Evolutionary conservation across 179 eudicot species (phyloP).

Genomic region (Gypsophila paniculata): DNA sequence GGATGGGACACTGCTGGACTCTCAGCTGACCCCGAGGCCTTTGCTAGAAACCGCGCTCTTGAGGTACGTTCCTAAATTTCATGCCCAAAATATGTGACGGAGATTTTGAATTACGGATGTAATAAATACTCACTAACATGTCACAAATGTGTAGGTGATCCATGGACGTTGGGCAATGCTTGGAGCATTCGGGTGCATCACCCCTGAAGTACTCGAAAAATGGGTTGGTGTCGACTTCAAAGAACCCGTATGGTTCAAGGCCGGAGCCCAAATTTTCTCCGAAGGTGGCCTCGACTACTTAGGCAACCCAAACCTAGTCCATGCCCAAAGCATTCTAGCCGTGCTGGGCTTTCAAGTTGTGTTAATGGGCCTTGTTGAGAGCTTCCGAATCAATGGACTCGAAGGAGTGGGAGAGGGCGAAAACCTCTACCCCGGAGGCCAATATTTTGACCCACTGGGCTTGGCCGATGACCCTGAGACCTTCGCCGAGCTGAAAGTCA

Average conservation of each 20-base stretch:
- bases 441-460: conserved; percentile 82
- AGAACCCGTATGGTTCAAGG: conserved; percentile 89
- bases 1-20: no score
- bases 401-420: conserved; percentile 82
- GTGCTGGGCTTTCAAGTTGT: conserved; percentile 63
- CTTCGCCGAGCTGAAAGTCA: conserved; percentile 82
- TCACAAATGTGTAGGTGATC: no score
- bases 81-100: no score
- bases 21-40: no score
- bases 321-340: conserved; percentile 76
- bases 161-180: no score
- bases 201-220: conserved; percentile 76
- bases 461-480: conserved; percentile 76
- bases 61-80: no score
- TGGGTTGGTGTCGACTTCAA: conserved; percentile 76
- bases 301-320: conserved; percentile 86
- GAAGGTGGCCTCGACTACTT: conserved; percentile 82
- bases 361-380: conserved; percentile 86
- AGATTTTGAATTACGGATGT: no score
- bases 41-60: no score
- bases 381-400: conserved; percentile 79
- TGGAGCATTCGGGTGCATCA: no score
- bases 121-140: no score
- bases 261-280: conserved; percentile 74
- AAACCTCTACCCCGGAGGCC: conserved; percentile 77